phyloP scores from a whole-genome alignment of 1,139 yeast genomes.

The Diutina catenulata region DNA sequence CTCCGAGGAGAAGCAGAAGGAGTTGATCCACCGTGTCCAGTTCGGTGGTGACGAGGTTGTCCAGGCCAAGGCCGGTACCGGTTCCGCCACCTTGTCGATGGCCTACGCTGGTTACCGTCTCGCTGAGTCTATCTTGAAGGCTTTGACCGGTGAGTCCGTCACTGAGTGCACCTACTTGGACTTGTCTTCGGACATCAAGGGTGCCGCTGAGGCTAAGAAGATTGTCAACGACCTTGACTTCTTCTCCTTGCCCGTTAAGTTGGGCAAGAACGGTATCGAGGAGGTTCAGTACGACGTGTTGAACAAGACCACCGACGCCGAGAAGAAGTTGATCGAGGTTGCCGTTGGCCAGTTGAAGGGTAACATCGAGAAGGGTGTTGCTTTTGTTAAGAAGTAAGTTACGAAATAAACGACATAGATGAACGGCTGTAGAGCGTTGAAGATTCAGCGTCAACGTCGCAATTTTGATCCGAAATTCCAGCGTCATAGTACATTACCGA shows the following conservation, averaged over 20 bases:
- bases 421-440: too few species aligned
- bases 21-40: conserved; percentile 3
- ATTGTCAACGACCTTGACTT: conserved; percentile 72
- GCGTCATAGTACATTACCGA: too few species aligned
- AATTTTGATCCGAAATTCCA: too few species aligned
- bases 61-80: conserved; percentile 5
- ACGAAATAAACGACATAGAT: not conserved
- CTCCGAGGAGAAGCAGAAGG: conserved; percentile 1
- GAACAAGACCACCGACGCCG: conserved; percentile 45
- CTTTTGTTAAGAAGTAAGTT: conserved; percentile 25
- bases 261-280: conserved; percentile 84
- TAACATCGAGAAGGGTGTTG: conserved; percentile 66
- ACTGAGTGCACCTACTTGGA: conserved; percentile 68
- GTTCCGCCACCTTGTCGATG: conserved; percentile 5
- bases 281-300: conserved; percentile 34
- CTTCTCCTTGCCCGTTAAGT: conserved; percentile 86
- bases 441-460: too few species aligned
- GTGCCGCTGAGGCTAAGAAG: conserved; percentile 71
- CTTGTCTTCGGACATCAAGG: conserved; percentile 27
- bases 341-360: conserved; percentile 76
- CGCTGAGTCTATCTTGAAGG: conserved; percentile 9
- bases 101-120: conserved; percentile 5
- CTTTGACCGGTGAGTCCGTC: conserved; percentile 28
- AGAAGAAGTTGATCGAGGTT: conserved; percentile 63
- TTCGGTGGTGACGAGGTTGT: conserved; percentile 5